phyloP scores from a whole-genome alignment of 108 stramenopile species.

The Fistulifera pelliculosa region DNA sequence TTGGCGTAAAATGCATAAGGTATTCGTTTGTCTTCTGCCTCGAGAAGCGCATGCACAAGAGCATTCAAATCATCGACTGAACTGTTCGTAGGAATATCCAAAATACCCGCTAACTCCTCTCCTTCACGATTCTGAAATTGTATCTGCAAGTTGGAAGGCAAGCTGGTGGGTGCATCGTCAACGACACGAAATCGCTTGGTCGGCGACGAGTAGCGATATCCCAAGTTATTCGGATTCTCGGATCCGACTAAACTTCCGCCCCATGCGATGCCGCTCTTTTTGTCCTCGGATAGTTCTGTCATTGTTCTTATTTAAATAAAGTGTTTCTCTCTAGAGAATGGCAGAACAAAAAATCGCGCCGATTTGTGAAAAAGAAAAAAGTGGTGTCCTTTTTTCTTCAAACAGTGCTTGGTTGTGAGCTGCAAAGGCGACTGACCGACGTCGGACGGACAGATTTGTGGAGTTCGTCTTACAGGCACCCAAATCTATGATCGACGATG shows the following conservation, averaged over 20 bases:
- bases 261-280: slow-evolving; percentile 53
- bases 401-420: no score
- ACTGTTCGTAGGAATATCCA: slow-evolving; percentile 73
- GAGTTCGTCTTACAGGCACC: no score
- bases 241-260: slow-evolving; percentile 70
- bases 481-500: no score
- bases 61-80: slow-evolving; percentile 61
- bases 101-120: slow-evolving; percentile 44
- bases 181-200: slow-evolving; percentile 57
- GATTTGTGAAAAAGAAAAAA: no score
- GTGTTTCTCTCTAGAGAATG: no score
- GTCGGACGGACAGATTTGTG: no score
- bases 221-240: slow-evolving; percentile 68
- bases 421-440: no score
- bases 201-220: slow-evolving; percentile 70
- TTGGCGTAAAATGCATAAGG: slow-evolving; percentile 86
- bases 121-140: slow-evolving; percentile 76
- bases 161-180: slow-evolving; percentile 20
- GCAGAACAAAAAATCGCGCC: no score
- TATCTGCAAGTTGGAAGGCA: slow-evolving; percentile 69
- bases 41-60: slow-evolving; percentile 57
- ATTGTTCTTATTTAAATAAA: no score
- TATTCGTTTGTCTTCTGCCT: slow-evolving; percentile 34
- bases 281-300: slow-evolving; percentile 1
- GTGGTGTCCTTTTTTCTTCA: no score